Conservation (phyloP, 2,329 filamentous ascomycete species). For the Chalaropsis ovoidea region DNA sequence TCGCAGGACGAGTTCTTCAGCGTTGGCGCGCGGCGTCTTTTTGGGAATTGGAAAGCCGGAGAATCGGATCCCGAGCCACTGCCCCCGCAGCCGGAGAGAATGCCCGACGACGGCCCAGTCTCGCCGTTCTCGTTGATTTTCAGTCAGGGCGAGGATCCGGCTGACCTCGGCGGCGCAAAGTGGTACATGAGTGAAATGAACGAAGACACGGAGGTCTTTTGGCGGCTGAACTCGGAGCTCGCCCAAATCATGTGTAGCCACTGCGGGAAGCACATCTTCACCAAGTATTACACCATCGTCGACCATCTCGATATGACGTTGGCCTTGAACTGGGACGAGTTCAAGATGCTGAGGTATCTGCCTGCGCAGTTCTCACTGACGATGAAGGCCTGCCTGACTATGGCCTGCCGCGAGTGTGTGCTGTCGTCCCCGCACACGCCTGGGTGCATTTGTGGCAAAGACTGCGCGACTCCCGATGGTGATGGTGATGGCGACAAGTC, state of each 20-base stretch:
- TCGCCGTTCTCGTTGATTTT: constrained; percentile 2
- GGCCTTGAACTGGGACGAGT: neutral
- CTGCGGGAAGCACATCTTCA: neutral
- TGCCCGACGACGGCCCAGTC: neutral
- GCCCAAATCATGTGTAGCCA: neutral
- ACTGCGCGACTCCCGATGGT: neutral
- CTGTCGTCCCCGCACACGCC: neutral
- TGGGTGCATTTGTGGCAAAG: neutral
- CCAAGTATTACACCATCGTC: neutral
- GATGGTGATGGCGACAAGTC: no score
- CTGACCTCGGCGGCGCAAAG: neutral
- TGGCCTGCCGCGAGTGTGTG: neutral
- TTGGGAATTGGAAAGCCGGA: neutral
- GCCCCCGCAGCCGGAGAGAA: neutral
- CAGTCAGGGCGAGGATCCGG: neutral
- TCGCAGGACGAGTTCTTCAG: constrained; percentile 3
- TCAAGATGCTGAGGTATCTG: constrained; percentile 6
- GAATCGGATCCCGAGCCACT: neutral
- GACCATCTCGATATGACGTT: neutral
- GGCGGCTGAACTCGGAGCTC: constrained; percentile 3
- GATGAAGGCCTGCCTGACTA: neutral
- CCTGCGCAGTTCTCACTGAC: constrained; percentile 1
- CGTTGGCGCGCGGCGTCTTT: constrained; percentile 5
- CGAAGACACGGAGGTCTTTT: neutral
- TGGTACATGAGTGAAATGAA: constrained; percentile 11